Percentiles rank a stretch among this genome's conserved stretches.
Evolutionary conservation across 2,329 filamentous ascomycete genomes (phyloP).

Genomic region (Colletotrichum destructivum): DNA sequence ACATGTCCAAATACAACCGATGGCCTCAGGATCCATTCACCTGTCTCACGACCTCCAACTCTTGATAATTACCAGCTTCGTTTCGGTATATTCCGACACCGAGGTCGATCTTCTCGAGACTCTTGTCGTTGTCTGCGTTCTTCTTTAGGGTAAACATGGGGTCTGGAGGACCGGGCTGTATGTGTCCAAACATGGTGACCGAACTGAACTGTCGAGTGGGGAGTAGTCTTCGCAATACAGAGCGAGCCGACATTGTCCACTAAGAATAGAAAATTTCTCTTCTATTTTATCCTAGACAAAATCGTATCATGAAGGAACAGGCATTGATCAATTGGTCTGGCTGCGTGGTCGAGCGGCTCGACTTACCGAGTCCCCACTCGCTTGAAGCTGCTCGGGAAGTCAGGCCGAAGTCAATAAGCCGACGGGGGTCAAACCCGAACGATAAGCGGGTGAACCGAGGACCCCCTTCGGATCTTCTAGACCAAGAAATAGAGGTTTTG

Average conservation of each 20-base stretch:
- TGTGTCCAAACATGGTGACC: constrained; percentile 59
- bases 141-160: constrained; percentile 53
- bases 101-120: constrained; percentile 52
- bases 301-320: neutral
- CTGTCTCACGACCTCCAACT: constrained; percentile 48
- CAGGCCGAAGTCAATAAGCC: constrained; percentile 3
- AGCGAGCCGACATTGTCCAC: neutral
- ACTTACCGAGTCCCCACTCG: constrained; percentile 13
- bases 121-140: constrained; percentile 49
- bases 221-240: neutral
- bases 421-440: constrained; percentile 13
- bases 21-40: constrained; percentile 27
- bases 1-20: neutral
- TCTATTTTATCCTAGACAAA: neutral
- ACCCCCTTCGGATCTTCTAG: neutral
- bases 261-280: neutral
- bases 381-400: constrained; percentile 14
- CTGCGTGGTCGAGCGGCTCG: constrained; percentile 6
- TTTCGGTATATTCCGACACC: constrained; percentile 56
- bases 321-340: neutral
- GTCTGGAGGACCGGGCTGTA: constrained; percentile 50
- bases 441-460: neutral
- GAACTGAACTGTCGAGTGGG: neutral
- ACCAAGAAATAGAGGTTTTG: neutral
- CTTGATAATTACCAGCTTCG: constrained; percentile 51